Evolutionary conservation across 257 asterid species (phyloP), one percentile per base, ranked within the genome.

Genomic region (Leptodermis oblonga): DNA sequence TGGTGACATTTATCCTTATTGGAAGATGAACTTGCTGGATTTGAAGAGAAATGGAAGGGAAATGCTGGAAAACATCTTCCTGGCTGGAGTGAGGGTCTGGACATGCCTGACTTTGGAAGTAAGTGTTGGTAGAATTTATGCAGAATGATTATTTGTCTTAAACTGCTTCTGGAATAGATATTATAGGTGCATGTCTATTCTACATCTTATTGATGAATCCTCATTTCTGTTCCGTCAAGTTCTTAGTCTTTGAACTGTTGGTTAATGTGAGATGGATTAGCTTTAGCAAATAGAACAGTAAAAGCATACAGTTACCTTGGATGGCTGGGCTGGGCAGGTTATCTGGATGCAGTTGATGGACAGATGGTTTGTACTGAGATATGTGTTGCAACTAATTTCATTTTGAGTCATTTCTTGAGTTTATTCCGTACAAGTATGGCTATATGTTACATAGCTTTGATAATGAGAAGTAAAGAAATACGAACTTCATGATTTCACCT

Each of bases 1-100:
- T 62, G 48, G 31, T 36, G 26, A 4, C 14, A 7, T 18, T 20
- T 1, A 7, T 51, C 31, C 14, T 54, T 68, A 62, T 68, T 73
- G 67, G 30, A 75, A 91, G 99, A 85, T 80, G 90, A 89, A 72
- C 85, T 94, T 74, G 37, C 56, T 73, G 82, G 84, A 74, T 94
- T 94, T 79, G 96, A 89, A 72, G 82, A 87, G 74, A 80, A 83
- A 26, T 94, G 99, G 99, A 77, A 62, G 61, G 96, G 95, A 74
- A 86, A 79, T 61, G 96, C 92, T 13, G 74, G 78, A 71, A 79
- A 77, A 71, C 85, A 82, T 74, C 83, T 88, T 43, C 90, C 90
- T 65, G 93, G 89, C 67, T 77, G 77, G 87, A 74, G 65, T 56
- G 82, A 69, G 61, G 83, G 74, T 42, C 72, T 67, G 66, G 75